Conservation (phyloP, 352 stramenopile species). For the Phytophthora tentaculata region DNA sequence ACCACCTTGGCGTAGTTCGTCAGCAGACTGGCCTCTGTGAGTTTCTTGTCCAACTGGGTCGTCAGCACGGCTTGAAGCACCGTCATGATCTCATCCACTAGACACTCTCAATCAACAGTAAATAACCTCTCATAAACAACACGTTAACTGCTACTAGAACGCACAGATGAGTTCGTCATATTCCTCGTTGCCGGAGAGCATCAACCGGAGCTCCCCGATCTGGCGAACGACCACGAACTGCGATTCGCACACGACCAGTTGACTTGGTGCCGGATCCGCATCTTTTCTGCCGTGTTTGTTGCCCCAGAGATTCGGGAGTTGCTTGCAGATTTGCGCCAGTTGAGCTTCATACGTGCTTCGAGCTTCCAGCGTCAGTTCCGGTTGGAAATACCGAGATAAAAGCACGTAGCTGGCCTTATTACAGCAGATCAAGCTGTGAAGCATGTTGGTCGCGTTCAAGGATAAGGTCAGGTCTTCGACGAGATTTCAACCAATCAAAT, state of each 20-base stretch:
- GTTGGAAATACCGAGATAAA: slow-evolving; percentile 70
- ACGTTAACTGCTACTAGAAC: slow-evolving; percentile 20
- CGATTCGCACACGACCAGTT: slow-evolving; percentile 60
- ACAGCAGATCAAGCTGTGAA: slow-evolving; percentile 71
- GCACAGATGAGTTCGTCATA: slow-evolving; percentile 80
- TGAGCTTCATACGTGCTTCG: slow-evolving; percentile 57
- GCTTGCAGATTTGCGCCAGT: slow-evolving; percentile 51
- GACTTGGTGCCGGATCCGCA: slow-evolving; percentile 24
- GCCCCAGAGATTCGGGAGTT: slow-evolving; percentile 44
- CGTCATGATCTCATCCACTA: slow-evolving; percentile 67
- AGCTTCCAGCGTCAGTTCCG: slow-evolving; percentile 48
- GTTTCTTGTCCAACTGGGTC: slow-evolving; percentile 75
- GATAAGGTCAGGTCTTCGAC: neutral
- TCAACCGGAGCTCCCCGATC: slow-evolving; percentile 64
- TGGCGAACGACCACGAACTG: slow-evolving; percentile 69
- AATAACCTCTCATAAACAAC: neutral
- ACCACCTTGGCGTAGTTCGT: slow-evolving; percentile 73
- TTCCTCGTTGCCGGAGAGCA: slow-evolving; percentile 64
- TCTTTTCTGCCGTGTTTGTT: slow-evolving; percentile 25
- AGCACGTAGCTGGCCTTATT: slow-evolving; percentile 77
- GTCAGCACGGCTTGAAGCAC: slow-evolving; percentile 55
- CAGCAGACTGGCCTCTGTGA: slow-evolving; percentile 61
- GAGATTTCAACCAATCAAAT: neutral
- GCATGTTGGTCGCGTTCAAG: slow-evolving; percentile 34
- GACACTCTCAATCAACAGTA: slow-evolving; percentile 1